Conservation (phyloP, 2,329 filamentous ascomycete genomes). For the Penicillium sp. region DNA sequence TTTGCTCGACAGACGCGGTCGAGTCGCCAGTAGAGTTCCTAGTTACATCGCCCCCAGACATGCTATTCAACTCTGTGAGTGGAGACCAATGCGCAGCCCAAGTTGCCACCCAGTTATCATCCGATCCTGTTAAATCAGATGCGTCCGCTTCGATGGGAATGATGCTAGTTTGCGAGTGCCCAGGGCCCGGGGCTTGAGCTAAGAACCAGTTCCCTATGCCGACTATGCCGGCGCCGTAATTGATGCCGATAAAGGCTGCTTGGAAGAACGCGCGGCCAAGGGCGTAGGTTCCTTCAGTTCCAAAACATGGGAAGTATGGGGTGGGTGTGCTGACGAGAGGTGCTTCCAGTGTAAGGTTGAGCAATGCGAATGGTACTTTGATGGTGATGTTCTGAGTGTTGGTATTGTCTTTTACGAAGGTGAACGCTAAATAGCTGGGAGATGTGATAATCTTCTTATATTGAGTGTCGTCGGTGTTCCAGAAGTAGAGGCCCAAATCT, state of each 20-base stretch:
- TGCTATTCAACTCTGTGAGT: background rate
- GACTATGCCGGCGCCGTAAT: background rate
- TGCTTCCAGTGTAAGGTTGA: slow-evolving; percentile 7
- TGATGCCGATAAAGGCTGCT: background rate
- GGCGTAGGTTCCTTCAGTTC: background rate
- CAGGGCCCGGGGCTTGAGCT: background rate
- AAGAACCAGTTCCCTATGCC: background rate
- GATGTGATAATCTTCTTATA: slow-evolving; percentile 17
- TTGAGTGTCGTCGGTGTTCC: slow-evolving; percentile 6
- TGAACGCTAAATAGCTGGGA: slow-evolving; percentile 6
- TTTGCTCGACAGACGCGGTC: background rate
- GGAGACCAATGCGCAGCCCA: background rate
- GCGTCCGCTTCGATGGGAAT: background rate
- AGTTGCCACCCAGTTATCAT: background rate
- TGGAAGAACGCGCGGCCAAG: background rate
- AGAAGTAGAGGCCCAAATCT: background rate
- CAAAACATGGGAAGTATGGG: background rate
- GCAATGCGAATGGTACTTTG: slow-evolving; percentile 4
- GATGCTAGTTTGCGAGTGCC: background rate
- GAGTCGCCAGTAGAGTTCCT: background rate
- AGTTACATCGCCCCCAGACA: too few relatives aligned
- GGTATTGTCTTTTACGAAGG: slow-evolving; percentile 11
- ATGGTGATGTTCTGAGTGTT: slow-evolving; percentile 3
- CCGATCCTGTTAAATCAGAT: background rate
- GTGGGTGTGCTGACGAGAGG: background rate